Conservation (phyloP, 345 rosid genomes). For the Angophora floribunda region DNA sequence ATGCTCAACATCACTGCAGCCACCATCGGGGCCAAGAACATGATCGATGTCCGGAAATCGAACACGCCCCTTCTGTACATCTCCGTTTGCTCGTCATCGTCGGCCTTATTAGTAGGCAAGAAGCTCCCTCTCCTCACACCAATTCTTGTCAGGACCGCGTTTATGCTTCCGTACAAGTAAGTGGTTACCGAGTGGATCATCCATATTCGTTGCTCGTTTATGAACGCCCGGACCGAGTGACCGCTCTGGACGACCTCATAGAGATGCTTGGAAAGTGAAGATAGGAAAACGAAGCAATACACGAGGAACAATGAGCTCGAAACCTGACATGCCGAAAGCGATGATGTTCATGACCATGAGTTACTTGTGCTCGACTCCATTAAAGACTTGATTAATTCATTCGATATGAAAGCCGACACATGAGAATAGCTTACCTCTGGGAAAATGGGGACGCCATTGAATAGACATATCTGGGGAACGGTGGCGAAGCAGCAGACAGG, state of each 20-base stretch:
- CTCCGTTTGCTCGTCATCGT: not conserved
- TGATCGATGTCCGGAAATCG: not conserved
- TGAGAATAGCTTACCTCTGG: slow-evolving; percentile 19
- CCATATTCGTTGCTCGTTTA: not conserved
- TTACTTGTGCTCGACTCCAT: not conserved
- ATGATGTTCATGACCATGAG: not conserved
- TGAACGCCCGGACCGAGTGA: not conserved
- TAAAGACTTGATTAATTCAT: not conserved
- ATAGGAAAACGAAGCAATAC: slow-evolving; percentile 8
- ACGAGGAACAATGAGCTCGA: slow-evolving; percentile 5
- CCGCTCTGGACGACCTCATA: not conserved
- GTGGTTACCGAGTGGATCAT: not conserved
- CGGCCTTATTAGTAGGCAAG: not conserved
- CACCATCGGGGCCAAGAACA: not conserved
- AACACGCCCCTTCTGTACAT: not conserved
- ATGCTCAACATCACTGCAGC: not conserved
- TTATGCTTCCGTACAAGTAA: not conserved
- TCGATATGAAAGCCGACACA: not conserved
- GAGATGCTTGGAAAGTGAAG: not conserved
- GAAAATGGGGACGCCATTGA: slow-evolving; percentile 20
- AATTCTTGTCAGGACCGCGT: not conserved
- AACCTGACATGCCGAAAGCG: slow-evolving; percentile 3
- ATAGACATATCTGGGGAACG: slow-evolving; percentile 31
- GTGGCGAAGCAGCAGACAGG: slow-evolving; percentile 21
- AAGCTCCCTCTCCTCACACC: not conserved